A percentile compares a stretch with the other conserved stretches of the same genome.
phyloP scores from a whole-genome alignment of 139 green algal genomes.

The Chlorella sp. region DNA sequence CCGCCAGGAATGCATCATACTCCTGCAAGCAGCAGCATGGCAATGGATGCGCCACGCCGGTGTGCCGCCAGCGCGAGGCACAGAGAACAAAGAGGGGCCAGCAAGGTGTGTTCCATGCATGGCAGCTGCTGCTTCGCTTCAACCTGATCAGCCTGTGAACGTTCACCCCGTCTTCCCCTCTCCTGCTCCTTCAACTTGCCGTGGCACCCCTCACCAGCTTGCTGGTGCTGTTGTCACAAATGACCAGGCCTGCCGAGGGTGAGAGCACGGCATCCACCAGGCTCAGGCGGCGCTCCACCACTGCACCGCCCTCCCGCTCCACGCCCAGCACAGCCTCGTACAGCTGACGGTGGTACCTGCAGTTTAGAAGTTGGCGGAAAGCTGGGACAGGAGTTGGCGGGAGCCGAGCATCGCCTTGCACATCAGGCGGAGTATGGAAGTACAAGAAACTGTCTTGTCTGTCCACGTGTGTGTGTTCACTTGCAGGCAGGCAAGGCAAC shows the following conservation, averaged over 20 bases:
- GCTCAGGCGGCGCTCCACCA: slow-evolving; percentile 47
- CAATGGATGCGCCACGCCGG: no score
- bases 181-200: neutral
- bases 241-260: slow-evolving; percentile 23
- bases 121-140: neutral
- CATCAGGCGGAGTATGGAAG: no score
- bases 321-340: slow-evolving; percentile 51
- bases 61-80: no score
- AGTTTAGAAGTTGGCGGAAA: neutral
- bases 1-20: slow-evolving; percentile 26
- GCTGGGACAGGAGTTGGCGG: neutral
- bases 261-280: slow-evolving; percentile 48
- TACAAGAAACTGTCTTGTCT: no score
- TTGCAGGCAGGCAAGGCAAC: neutral
- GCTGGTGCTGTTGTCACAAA: slow-evolving; percentile 33
- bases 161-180: no score
- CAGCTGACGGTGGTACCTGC: slow-evolving; percentile 29
- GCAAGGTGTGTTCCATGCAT: neutral
- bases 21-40: slow-evolving; percentile 7
- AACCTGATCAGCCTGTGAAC: no score
- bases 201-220: neutral
- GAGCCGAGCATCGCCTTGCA: no score
- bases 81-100: no score
- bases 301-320: slow-evolving; percentile 33
- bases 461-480: no score